A percentile compares a stretch with the other conserved stretches of the same genome.
Conservation (phyloP, 768 basidiomycete species). For the Leccinum broughii region DNA sequence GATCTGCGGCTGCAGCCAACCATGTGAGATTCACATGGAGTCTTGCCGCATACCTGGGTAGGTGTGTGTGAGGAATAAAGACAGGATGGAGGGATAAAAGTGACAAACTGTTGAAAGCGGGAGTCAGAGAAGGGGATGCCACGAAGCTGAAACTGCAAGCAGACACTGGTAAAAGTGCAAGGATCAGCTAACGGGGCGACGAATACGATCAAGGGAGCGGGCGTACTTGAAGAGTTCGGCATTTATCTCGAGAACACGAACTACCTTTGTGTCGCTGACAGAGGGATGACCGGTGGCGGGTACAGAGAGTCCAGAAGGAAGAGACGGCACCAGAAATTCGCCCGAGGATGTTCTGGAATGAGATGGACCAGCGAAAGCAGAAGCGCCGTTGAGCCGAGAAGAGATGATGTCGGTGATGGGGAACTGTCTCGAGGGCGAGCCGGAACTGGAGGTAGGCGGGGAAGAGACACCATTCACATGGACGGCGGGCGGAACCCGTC, state of each 20-base stretch:
- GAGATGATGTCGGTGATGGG: slow-evolving; percentile 23
- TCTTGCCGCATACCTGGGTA: slow-evolving; percentile 54
- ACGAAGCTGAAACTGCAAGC: slow-evolving; percentile 59
- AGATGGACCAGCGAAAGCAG: slow-evolving; percentile 22
- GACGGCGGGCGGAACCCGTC: slow-evolving; percentile 17
- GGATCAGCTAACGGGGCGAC: slow-evolving; percentile 6
- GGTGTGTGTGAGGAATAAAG: slow-evolving; percentile 13
- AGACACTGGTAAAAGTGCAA: slow-evolving; percentile 44
- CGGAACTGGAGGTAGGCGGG: slow-evolving; percentile 15
- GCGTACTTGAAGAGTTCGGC: slow-evolving; percentile 66
- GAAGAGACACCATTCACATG: slow-evolving; percentile 28
- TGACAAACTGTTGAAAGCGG: slow-evolving; percentile 58
- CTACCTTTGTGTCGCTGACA: slow-evolving; percentile 44
- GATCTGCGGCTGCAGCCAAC: slow-evolving; percentile 69
- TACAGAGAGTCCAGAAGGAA: slow-evolving; percentile 26
- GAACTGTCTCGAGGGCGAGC: slow-evolving; percentile 26
- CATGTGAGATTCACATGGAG: slow-evolving; percentile 72
- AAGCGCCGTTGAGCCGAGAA: slow-evolving; percentile 23
- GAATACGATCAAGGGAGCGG: background rate
- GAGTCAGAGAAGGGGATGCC: slow-evolving; percentile 47
- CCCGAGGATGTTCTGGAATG: slow-evolving; percentile 30
- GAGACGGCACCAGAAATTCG: slow-evolving; percentile 32
- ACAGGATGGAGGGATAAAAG: background rate
- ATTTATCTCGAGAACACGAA: slow-evolving; percentile 65
- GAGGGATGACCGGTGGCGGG: slow-evolving; percentile 10